Conservation (phyloP, 768 basidiomycete genomes). For the Collybia sordida region DNA sequence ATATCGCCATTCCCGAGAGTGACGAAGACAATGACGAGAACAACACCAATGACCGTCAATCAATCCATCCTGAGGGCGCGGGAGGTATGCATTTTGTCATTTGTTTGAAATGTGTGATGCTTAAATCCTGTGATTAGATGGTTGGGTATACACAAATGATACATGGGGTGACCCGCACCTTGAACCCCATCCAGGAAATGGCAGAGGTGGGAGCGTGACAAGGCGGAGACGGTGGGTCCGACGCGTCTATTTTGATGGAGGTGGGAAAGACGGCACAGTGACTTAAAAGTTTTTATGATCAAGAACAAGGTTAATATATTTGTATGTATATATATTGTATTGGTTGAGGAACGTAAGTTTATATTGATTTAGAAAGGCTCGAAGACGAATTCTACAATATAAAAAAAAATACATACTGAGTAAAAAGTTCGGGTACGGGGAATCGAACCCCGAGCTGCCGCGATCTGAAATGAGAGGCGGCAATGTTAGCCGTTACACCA, state of each 20-base stretch:
- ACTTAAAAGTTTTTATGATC: not conserved
- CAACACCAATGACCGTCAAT: too few species aligned
- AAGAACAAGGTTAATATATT: too few species aligned
- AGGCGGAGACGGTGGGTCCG: constrained; percentile 69
- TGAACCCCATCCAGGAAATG: constrained; percentile 35
- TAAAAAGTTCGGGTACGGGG: constrained; percentile 38
- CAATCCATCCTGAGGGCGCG: too few species aligned
- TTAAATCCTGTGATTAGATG: constrained; percentile 39
- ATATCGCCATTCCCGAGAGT: too few species aligned
- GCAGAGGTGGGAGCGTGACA: constrained; percentile 52
- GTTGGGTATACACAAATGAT: constrained; percentile 84
- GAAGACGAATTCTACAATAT: too few species aligned
- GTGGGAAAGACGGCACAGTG: not conserved
- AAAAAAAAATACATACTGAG: too few species aligned
- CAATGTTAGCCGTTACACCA: constrained; percentile 65
- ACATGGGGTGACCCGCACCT: constrained; percentile 59
- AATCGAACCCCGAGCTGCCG: constrained; percentile 60
- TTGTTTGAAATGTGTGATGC: not conserved
- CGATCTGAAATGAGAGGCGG: constrained; percentile 48
- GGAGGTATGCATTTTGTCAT: too few species aligned
- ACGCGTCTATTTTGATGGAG: constrained; percentile 57
- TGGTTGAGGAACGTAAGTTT: too few species aligned
- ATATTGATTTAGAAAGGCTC: too few species aligned
- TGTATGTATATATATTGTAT: too few species aligned
- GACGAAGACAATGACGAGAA: too few species aligned